Base-by-base conservation (phyloP, 352 stramenopile species). In the Phytopythium sindhum region DNA sequence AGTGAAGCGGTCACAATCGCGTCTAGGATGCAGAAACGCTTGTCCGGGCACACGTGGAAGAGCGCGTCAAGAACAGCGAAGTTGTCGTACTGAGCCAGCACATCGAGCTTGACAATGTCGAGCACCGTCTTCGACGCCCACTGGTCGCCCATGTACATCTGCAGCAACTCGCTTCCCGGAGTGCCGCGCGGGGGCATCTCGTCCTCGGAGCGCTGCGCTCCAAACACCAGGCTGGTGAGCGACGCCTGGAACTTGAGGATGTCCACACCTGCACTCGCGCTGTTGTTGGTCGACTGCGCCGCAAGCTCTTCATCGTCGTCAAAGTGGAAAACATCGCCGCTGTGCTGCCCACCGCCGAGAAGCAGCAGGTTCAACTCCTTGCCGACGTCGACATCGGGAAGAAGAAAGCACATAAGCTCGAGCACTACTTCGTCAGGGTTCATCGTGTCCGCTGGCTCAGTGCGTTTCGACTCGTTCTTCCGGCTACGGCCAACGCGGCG, bases 281-380 rank as follows among this genome's bases (percentile, higher is more conserved):
- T 57, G 51, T 55, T 61, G n/a, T 42, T 37, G 29, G 48, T 72
- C 6, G 51, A 42, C 26, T 54, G 19, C 19, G 37, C 28, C 21
- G 67, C 44, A 26, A 81, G 57, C 21, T 84, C 67, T 24, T 87
- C 72, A 60, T 94, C 83, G 24, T 90, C 74, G 47, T 94, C 84
- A 50, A 94, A 90, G 56, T 88, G 70, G 47, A 93, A 90, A 21
- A 94, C 77, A 44, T 88, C 78, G 42, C 82, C 82, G 7, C 48
- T 35, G 47, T 78, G 65, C 2, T 74, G 64, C 41, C 72, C 66
- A 14, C 78, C 70, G 0, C 73, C 79, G 1, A 92, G 73, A 12
- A 93, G 67, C 31, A 84, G 63, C 61, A 91, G 57, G 53, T 94
- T 94, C 11, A 94, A 74, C 61, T 94, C 84, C 62, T 91, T 84